Percentiles rank a stretch among this genome's conserved stretches.
These are phyloP conservation scores for Fusarium acutatum DNA, from an alignment of 2,329 filamentous ascomycete genomes.

Conservation along the genomic window DNA sequence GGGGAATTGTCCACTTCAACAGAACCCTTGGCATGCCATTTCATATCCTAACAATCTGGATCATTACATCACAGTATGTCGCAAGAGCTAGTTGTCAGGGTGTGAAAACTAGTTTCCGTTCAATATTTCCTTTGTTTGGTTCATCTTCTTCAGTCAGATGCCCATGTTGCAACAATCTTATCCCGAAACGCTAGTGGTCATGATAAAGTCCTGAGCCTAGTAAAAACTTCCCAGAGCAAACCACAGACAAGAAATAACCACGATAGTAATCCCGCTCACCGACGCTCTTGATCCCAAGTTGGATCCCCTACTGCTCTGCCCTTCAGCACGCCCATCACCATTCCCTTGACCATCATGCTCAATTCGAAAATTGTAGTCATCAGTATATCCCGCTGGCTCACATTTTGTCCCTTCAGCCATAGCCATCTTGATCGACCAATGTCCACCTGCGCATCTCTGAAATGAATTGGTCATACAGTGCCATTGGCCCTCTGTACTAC, in stretches of 20 bases:
- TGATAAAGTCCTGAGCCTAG: not conserved
- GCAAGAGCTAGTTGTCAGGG: not conserved
- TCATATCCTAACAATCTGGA: not conserved
- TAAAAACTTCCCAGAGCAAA: not conserved
- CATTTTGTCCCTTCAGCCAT: conserved; percentile 58
- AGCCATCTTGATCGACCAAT: conserved; percentile 55
- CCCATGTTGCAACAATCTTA: not conserved
- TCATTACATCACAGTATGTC: not conserved
- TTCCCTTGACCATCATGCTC: conserved; percentile 39
- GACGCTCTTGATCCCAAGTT: conserved; percentile 3
- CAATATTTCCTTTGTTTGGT: not conserved
- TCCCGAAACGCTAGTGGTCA: not conserved
- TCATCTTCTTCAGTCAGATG: not conserved
- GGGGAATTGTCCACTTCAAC: not conserved
- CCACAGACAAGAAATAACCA: conserved; percentile 11
- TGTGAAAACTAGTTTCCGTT: not conserved
- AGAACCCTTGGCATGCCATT: not conserved
- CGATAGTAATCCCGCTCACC: not conserved
- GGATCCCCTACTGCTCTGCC: conserved; percentile 6
- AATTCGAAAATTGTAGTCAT: conserved; percentile 48
- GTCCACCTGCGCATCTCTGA: conserved; percentile 60
- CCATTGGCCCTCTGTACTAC: conserved; percentile 61
- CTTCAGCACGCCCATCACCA: not conserved
- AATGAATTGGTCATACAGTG: conserved; percentile 60
- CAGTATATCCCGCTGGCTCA: conserved; percentile 52